Base-by-base conservation (phyloP, 805 yeast genomes). In the Kurtzmaniella cleridarum region DNA sequence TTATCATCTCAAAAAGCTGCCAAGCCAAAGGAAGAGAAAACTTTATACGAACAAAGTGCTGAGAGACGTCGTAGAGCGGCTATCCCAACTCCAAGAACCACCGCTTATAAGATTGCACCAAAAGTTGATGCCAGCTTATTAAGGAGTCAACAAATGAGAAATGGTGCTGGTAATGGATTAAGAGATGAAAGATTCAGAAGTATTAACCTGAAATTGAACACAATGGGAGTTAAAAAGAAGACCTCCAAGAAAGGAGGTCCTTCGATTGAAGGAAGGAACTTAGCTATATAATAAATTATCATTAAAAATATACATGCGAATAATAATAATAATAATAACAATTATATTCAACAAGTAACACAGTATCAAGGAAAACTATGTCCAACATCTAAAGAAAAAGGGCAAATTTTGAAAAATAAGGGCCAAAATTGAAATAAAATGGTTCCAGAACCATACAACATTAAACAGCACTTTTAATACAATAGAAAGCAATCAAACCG, bases 1-100 rank as follows among this genome's bases (percentile, higher is more conserved):
- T 60, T 73, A 42, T 54, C 64, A 20, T 51, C 68, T 20, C 49
- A 53, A 41, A 51, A 62, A 41, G 55, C 49, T 28, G 14, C 17
- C 13, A 58, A 54, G 49, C 50, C 55, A 23, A 60, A 53, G 45
- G 71, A 60, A 56, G 60, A 65, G 32, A 81, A 75, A 60, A 60
- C 90, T 2, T 69, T 85, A 43, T 90, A 89, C 53, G 96, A 89
- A 64, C 90, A 84, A 57, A 82, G 86, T 51, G 96, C 96, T 8
- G 88, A 81, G 48, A 77, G 96, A 62, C 78, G 96, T 64, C 85
- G 85, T 61, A 77, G 98, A 60, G 97, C 98, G 3, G 95, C 95
- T 30, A 91, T 93, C 36, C 98, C 98, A n/a, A 80, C 83, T 27
- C 89, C 91, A 33, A 77, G 93, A 45, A 83, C 93, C 3, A 78